Evolutionary conservation across 371 early-diverging fungal genomes (phyloP).

Genomic region (Modicella reniformis): DNA sequence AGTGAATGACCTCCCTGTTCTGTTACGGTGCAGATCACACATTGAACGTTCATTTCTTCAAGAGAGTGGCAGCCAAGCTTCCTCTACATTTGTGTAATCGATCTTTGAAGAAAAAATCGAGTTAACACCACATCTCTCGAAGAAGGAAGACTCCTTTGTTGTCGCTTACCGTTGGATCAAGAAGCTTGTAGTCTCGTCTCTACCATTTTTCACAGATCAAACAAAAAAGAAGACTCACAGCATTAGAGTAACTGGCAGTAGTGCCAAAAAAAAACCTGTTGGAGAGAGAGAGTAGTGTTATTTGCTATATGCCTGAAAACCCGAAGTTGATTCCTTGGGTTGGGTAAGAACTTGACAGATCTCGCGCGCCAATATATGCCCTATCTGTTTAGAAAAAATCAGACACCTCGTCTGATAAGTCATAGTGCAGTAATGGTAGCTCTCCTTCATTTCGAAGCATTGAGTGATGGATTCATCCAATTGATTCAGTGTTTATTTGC

Average conservation of each 20-base stretch:
- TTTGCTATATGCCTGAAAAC: constrained; percentile 60
- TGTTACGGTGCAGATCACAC: constrained; percentile 69
- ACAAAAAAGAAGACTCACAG: not conserved
- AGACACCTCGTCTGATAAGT: too few species aligned
- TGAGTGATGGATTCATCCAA: too few species aligned
- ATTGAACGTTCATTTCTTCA: constrained; percentile 81
- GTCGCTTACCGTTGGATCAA: constrained; percentile 72
- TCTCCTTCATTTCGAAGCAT: too few species aligned
- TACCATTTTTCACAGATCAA: constrained; percentile 45
- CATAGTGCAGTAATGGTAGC: too few species aligned
- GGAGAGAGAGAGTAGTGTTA: too few species aligned
- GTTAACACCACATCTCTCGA: too few species aligned
- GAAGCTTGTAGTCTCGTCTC: constrained; percentile 84
- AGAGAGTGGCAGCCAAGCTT: constrained; percentile 70
- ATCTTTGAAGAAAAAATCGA: too few species aligned
- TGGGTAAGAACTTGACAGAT: constrained; percentile 82
- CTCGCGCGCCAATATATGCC: constrained; percentile 88
- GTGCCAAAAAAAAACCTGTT: too few species aligned
- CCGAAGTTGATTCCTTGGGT: constrained; percentile 74
- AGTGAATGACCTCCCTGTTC: constrained; percentile 26
- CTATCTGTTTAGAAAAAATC: too few species aligned
- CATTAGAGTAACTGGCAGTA: too few species aligned
- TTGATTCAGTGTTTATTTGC: too few species aligned
- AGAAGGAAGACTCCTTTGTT: too few species aligned
- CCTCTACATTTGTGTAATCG: constrained; percentile 50